Base-by-base conservation (phyloP, 148 eudicot species). In the Persicaria tinctoria region DNA sequence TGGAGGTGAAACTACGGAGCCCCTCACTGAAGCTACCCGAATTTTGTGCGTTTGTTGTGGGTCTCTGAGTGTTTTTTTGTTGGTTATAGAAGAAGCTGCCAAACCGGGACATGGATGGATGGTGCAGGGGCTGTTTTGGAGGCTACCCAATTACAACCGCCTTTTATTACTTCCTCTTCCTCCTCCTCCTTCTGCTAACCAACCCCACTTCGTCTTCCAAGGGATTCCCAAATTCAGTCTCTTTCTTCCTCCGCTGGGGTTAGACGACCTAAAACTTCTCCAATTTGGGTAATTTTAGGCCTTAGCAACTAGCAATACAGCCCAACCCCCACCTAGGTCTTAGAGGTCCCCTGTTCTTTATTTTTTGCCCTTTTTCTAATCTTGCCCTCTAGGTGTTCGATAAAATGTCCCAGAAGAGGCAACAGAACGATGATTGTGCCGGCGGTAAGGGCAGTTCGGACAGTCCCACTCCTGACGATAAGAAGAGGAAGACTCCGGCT, bases 331-430 rank as follows among this genome's bases (percentile, higher is more conserved):
- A 32, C 41, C 41, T 32, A 32, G 41, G 41, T 32, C 3, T 20
- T 18, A 57, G 63, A 66, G 17, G 16, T 1, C 7, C 46, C 47
- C 70, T 66, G 70, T 32, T 32, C 41, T 32, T 32, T 32, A 32
- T 32, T 32, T 32, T 32, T 32, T 32, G 2, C 41, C 41, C 41
- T 32, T 32, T 66, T 38, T 66, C 0, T 20, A 5, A 12, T 41
- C 47, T 66, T 66, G 70, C 70, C 47, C 1, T 66, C 18, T 38
- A 66, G 48, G 70, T 66, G 70, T 66, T 66, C 70, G 18, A 41
- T 38, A 70, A 78, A 77, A 89, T 89, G 93, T 84, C 87, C 76
- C 86, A 86, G 81, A 89, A 87, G 80, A 85, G 89, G 70, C 83
- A 79, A 60, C 85, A 80, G 23, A 88, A 85, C 64, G 88, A 87